Base-by-base conservation (phyloP, 768 basidiomycete species). In the Lentinula sp. region DNA sequence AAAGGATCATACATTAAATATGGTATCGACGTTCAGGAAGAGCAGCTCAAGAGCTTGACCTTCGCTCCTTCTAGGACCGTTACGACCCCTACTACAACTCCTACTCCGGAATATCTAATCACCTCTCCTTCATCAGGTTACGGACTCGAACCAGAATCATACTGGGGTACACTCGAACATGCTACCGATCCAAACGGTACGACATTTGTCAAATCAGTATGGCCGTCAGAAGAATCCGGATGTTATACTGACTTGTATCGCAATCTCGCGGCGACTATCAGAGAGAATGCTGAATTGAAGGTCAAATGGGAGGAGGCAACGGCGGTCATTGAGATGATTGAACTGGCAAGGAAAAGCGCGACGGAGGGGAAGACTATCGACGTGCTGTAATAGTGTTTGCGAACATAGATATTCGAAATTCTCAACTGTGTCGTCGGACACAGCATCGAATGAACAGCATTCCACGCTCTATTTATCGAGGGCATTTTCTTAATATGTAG, bases 11-110 rank as follows among this genome's bases (percentile, higher is more conserved):
- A 81, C 72, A 76, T 80, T 61, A 95, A 96, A 72, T 82, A 79
- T 67, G 91, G 91, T 5, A 70, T 91, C 21, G 92, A 93, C 70
- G 74, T 84, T 2, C 92, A 95, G 69, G 93, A 94, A 73, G 84
- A 85, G 56, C 86, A 90, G 64, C 80, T 93, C 54, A 86, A 85
- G 39, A 67, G 77, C 70, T 10, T 82, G 86, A 40, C 40, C 54
- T 67, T 79, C 5, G 70, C 74, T 5, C 82, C 84, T 28, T 69
- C 66, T 15, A 75, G 70, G 10, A 82, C 84, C 40, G 68, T 80
- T 63, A 13, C 21, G 6, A 13, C 31, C 49, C 5, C 10, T 18
- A 82, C 87, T 54, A 67, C 79, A 8, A 71, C 74, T 4, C 82
- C 84, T 28, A 70, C 67, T 15, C 75, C 71, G 10, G 83, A 84